These are phyloP conservation scores for Zychaea mexicana DNA, from an alignment of 371 early-diverging fungal species.

Conservation along the genomic window DNA sequence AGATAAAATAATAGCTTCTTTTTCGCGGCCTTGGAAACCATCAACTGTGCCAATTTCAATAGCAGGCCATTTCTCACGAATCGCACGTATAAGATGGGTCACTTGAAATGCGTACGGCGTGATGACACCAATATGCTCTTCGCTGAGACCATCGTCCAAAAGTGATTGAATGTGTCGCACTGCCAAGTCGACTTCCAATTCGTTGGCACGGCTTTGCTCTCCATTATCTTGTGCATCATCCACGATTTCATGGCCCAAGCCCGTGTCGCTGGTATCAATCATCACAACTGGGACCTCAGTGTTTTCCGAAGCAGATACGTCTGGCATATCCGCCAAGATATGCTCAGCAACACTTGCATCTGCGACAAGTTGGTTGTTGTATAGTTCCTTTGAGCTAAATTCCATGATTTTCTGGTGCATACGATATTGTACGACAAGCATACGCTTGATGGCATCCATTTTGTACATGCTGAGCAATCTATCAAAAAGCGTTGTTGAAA, in stretches of 20 bases:
- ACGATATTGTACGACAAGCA: slow-evolving; percentile 87
- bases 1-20: slow-evolving; percentile 87
- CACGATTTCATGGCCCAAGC: slow-evolving; percentile 43
- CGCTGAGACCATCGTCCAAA: slow-evolving; percentile 61
- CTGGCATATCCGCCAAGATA: slow-evolving; percentile 64
- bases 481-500: slow-evolving; percentile 69
- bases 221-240: slow-evolving; percentile 58
- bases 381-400: slow-evolving; percentile 71
- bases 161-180: slow-evolving; percentile 64
- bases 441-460: slow-evolving; percentile 51
- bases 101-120: slow-evolving; percentile 90
- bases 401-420: slow-evolving; percentile 86
- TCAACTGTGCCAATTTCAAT: slow-evolving; percentile 92
- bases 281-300: slow-evolving; percentile 66
- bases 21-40: slow-evolving; percentile 97
- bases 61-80: slow-evolving; percentile 40
- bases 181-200: slow-evolving; percentile 74
- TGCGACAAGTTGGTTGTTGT: slow-evolving; percentile 66
- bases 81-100: slow-evolving; percentile 37
- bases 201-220: slow-evolving; percentile 71
- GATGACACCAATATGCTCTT: slow-evolving; percentile 80
- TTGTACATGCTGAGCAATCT: slow-evolving; percentile 66
- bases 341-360: slow-evolving; percentile 68
- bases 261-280: slow-evolving; percentile 78
- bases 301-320: slow-evolving; percentile 59